These are phyloP conservation scores for Diospyros kaki DNA, from an alignment of 148 eudicot genomes.

Conservation along the genomic window DNA sequence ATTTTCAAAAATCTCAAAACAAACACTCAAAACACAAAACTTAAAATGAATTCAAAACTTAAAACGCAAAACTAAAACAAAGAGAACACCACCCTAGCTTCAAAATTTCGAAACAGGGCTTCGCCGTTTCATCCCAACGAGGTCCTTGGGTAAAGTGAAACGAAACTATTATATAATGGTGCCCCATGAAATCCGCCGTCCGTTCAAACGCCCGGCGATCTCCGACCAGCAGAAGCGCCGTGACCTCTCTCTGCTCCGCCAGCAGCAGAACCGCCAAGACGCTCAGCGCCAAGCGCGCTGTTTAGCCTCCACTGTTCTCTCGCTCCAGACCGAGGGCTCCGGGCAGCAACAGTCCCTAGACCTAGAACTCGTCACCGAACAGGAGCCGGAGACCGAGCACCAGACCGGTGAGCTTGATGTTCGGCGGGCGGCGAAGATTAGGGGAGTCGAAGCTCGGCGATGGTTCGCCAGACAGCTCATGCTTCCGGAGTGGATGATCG, in stretches of 20 bases:
- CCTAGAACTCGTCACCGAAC: slow-evolving; percentile 11
- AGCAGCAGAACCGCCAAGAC: slow-evolving; percentile 66
- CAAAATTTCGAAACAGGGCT: no score
- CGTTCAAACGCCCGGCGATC: slow-evolving; percentile 70
- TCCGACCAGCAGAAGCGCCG: slow-evolving; percentile 93
- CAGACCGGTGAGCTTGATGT: slow-evolving; percentile 43
- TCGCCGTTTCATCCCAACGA: no score
- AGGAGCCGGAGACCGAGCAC: slow-evolving; percentile 11
- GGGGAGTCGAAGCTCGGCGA: slow-evolving; percentile 60
- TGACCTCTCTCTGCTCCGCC: slow-evolving; percentile 77
- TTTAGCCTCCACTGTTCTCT: slow-evolving; percentile 60
- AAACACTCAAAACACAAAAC: no score
- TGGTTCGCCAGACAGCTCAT: slow-evolving; percentile 91
- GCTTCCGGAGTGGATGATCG: slow-evolving; percentile 99
- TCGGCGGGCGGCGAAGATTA: slow-evolving; percentile 53
- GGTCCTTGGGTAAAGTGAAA: neutral
- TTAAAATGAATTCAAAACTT: no score
- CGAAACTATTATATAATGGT: slow-evolving; percentile 38
- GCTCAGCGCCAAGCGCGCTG: slow-evolving; percentile 84
- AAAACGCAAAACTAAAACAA: no score
- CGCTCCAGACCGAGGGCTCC: slow-evolving; percentile 33
- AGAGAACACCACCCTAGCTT: no score
- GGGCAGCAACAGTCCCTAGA: slow-evolving; percentile 15
- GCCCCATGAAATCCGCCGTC: slow-evolving; percentile 76
- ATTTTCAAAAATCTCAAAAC: no score